Evolutionary conservation across 2,329 filamentous ascomycete genomes (phyloP).

Genomic region (Raffaelea albimanens): DNA sequence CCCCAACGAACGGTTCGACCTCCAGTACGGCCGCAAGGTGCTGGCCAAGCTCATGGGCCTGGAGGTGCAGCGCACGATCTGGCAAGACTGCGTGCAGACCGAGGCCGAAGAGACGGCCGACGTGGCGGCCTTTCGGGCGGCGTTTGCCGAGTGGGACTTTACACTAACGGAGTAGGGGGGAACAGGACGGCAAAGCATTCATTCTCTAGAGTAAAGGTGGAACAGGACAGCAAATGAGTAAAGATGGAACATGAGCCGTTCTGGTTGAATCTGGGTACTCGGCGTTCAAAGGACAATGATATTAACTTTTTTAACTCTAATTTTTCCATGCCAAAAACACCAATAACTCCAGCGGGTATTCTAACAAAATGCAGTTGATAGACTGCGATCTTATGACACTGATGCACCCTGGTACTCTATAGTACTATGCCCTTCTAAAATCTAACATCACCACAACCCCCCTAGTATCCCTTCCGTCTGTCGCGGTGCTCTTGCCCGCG

Average conservation of each 20-base stretch:
- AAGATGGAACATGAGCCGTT: too few species aligned
- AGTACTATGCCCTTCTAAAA: constrained; percentile 3
- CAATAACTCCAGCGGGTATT: too few species aligned
- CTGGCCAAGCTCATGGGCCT: constrained; percentile 79
- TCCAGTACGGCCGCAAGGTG: constrained; percentile 83
- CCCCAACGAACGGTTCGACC: constrained; percentile 66
- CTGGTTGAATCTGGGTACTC: too few species aligned
- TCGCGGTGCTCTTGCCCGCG: constrained; percentile 64
- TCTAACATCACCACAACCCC: constrained; percentile 3
- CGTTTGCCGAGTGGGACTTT: constrained; percentile 84
- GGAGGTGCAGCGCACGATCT: constrained; percentile 62
- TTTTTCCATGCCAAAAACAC: neutral
- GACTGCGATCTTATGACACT: too few species aligned
- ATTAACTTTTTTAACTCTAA: neutral
- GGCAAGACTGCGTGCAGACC: constrained; percentile 75
- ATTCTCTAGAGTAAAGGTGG: too few species aligned
- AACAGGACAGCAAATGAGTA: too few species aligned
- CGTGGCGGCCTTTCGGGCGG: constrained; percentile 66
- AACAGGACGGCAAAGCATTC: too few species aligned
- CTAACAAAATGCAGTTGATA: too few species aligned
- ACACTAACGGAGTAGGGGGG: constrained; percentile 27
- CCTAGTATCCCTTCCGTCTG: constrained; percentile 60
- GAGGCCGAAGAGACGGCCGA: constrained; percentile 71
- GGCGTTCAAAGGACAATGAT: neutral
- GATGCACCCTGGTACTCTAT: too few species aligned